phyloP scores from a whole-genome alignment of 345 rosid species.

The Aurinia saxatilis region DNA sequence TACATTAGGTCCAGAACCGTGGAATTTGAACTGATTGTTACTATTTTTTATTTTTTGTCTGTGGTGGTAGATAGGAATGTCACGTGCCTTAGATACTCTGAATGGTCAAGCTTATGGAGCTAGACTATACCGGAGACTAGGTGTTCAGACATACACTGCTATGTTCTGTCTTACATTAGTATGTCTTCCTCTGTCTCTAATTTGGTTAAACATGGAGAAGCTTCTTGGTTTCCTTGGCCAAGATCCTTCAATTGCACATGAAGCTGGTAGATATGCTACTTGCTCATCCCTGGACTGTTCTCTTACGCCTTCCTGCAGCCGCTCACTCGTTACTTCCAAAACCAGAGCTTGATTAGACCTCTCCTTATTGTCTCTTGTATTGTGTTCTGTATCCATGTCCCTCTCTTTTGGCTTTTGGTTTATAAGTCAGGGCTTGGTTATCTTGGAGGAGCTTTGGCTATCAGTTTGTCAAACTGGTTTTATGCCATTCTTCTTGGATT shows the following conservation, averaged over 20 bases:
- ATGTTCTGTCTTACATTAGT: constrained; percentile 43
- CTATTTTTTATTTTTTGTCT: neutral
- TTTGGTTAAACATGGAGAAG: constrained; percentile 51
- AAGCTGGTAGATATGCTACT: constrained; percentile 43
- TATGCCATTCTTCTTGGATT: constrained; percentile 38
- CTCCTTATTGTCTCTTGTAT: constrained; percentile 38
- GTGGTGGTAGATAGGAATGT: constrained; percentile 53
- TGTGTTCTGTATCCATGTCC: constrained; percentile 39
- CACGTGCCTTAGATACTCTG: constrained; percentile 71
- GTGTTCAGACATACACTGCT: constrained; percentile 53
- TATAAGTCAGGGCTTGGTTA: constrained; percentile 40
- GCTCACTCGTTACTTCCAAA: constrained; percentile 34
- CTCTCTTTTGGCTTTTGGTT: constrained; percentile 51
- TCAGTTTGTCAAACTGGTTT: constrained; percentile 49
- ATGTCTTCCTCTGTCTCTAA: constrained; percentile 46
- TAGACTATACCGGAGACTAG: constrained; percentile 41
- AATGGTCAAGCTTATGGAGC: constrained; percentile 87
- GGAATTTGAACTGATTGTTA: neutral
- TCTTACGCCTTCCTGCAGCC: constrained; percentile 51
- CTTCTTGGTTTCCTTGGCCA: constrained; percentile 45
- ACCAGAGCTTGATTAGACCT: constrained; percentile 48
- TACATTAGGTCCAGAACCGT: neutral
- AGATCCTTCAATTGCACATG: constrained; percentile 50
- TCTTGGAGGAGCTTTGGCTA: constrained; percentile 50
- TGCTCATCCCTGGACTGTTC: constrained; percentile 57